phyloP scores from a whole-genome alignment of 306 rosid genomes.

The Fragaria ananassa region DNA sequence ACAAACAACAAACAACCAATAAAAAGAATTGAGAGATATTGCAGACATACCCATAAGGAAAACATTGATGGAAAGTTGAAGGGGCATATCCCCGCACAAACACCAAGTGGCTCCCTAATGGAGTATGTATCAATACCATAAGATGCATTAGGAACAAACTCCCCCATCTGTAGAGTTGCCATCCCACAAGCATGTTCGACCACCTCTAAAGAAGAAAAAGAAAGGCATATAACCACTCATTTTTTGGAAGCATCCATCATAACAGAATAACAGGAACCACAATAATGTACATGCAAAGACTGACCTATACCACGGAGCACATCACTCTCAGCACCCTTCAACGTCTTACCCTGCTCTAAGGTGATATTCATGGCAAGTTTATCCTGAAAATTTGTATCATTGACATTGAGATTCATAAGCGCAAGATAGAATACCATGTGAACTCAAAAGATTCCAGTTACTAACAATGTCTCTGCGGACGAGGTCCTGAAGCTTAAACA shows the following conservation, averaged over 20 bases:
- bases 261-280: conserved; percentile 20
- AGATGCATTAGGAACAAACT: conserved; percentile 58
- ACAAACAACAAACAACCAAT: conserved; percentile 11
- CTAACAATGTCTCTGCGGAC: conserved; percentile 69
- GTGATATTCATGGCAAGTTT: conserved; percentile 60
- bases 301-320: conserved; percentile 70
- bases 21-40: not conserved
- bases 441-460: conserved; percentile 13
- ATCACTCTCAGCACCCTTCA: conserved; percentile 61
- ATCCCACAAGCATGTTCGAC: conserved; percentile 73
- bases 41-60: conserved; percentile 67
- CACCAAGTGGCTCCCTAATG: conserved; percentile 81
- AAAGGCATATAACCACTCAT: conserved; percentile 12
- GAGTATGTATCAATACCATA: conserved; percentile 64
- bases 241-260: conserved; percentile 7
- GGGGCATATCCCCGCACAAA: conserved; percentile 83
- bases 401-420: conserved; percentile 15
- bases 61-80: conserved; percentile 54
- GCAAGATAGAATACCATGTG: not conserved
- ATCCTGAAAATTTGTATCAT: conserved; percentile 38
- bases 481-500: conserved; percentile 75
- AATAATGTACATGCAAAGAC: conserved; percentile 25
- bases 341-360: conserved; percentile 60
- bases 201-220: conserved; percentile 48
- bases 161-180: conserved; percentile 65